Evolutionary conservation across 1,284 basidiomycete genomes (phyloP).

Genomic region (Sporisorium exsertum): DNA sequence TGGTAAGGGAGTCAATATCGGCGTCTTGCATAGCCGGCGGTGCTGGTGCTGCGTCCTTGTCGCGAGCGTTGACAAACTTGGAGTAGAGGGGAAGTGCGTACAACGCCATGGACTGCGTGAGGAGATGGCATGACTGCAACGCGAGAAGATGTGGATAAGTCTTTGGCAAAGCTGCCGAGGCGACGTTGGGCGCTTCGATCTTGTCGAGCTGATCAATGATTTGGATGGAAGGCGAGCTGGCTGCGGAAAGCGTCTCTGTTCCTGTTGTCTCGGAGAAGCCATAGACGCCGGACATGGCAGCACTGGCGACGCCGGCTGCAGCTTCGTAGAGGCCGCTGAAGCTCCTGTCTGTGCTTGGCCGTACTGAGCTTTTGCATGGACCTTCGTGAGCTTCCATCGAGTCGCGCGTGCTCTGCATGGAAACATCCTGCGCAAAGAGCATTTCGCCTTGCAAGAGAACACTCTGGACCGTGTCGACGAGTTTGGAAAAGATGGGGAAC

Average conservation of each 20-base stretch:
- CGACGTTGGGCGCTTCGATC: conserved; percentile 89
- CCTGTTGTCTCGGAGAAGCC: conserved; percentile 37
- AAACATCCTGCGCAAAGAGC: conserved; percentile 33
- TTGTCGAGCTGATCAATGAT: conserved; percentile 71
- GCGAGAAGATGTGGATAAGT: conserved; percentile 91
- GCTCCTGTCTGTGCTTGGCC: conserved; percentile 44
- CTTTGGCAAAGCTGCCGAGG: conserved; percentile 73
- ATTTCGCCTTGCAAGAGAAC: conserved; percentile 41
- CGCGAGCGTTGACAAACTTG: conserved; percentile 70
- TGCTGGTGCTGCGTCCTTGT: conserved; percentile 55
- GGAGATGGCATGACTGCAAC: conserved; percentile 85
- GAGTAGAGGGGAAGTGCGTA: conserved; percentile 79
- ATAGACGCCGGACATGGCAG: conserved; percentile 52
- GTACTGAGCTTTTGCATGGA: conserved; percentile 29
- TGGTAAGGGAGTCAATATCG: conserved; percentile 43
- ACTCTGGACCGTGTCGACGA: conserved; percentile 52
- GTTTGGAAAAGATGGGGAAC: conserved; percentile 50
- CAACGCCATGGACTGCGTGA: conserved; percentile 87
- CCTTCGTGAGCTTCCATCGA: conserved; percentile 18
- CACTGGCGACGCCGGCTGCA: conserved; percentile 60
- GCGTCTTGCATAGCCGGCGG: conserved; percentile 73
- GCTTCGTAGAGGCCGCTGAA: conserved; percentile 63
- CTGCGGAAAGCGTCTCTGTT: conserved; percentile 39
- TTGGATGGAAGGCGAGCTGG: conserved; percentile 59
- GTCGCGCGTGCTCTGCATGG: conserved; percentile 27